Conservation (phyloP, 2,329 filamentous ascomycete genomes). For the Westerdykella ornata region DNA sequence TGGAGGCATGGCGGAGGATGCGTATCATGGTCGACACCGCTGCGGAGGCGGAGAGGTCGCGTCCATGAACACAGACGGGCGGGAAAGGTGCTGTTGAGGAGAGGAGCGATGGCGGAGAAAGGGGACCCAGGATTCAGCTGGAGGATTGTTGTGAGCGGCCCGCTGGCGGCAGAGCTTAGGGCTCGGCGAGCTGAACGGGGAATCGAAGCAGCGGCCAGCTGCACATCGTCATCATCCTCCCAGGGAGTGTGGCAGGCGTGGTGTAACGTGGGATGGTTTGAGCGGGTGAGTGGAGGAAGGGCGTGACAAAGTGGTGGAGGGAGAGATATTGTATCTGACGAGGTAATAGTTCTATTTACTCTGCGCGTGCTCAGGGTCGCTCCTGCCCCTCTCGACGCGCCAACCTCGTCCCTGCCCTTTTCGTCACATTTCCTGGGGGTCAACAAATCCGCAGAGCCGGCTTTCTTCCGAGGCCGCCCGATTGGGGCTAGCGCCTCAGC, state of each 20-base stretch:
- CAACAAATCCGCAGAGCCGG: neutral
- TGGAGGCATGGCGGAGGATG: constrained; percentile 19
- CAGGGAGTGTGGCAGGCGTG: neutral
- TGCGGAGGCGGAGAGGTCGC: constrained; percentile 1
- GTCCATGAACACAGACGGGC: constrained; percentile 16
- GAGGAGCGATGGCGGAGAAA: constrained; percentile 7
- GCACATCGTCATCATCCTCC: neutral
- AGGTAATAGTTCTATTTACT: neutral
- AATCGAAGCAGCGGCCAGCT: neutral
- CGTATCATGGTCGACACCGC: constrained; percentile 20
- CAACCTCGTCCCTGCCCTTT: too few species aligned
- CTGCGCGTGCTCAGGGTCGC: neutral
- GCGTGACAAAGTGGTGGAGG: too few species aligned
- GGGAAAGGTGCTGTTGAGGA: constrained; percentile 14
- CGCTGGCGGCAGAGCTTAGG: neutral
- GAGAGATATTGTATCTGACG: too few species aligned
- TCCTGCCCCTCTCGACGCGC: neutral
- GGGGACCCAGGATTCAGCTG: constrained; percentile 7
- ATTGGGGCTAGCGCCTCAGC: neutral
- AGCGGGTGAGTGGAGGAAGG: too few species aligned
- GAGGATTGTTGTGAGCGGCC: constrained; percentile 1
- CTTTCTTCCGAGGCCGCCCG: neutral
- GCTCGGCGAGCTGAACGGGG: neutral
- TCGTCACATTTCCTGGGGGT: too few species aligned
- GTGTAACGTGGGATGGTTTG: neutral